Percentiles rank a stretch among this genome's conserved stretches.
phyloP scores from a whole-genome alignment of 2,329 filamentous ascomycete genomes.

The Septoria linicola region DNA sequence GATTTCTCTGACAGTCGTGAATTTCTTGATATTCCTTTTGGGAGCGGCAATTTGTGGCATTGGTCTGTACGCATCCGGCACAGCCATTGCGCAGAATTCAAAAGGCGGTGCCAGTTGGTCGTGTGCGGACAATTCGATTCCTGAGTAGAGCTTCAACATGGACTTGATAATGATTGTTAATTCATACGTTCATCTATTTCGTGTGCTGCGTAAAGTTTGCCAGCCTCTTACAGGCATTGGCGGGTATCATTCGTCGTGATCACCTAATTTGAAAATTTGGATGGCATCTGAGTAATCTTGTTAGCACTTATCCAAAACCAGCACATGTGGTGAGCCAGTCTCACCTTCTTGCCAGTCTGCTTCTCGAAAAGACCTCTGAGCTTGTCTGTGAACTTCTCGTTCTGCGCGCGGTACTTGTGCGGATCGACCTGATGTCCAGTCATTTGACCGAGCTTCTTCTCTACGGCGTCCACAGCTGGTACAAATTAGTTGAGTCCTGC shows the following conservation, averaged over 20 bases:
- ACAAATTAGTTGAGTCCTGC: neutral
- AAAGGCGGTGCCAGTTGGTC: constrained; percentile 22
- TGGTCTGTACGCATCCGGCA: constrained; percentile 31
- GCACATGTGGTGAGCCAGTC: neutral
- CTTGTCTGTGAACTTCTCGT: constrained; percentile 39
- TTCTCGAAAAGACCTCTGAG: constrained; percentile 35
- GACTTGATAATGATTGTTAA: neutral
- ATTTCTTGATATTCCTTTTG: constrained; percentile 41
- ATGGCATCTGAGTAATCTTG: constrained; percentile 1
- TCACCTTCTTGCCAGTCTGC: constrained; percentile 36
- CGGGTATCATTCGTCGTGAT: constrained; percentile 6
- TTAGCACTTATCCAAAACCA: neutral
- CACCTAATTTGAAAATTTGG: constrained; percentile 8
- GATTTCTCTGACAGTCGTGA: constrained; percentile 44
- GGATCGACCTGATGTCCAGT: constrained; percentile 31
- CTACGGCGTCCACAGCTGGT: constrained; percentile 26
- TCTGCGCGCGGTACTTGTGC: constrained; percentile 31
- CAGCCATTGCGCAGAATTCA: constrained; percentile 23
- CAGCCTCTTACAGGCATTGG: neutral
- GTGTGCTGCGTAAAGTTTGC: neutral
- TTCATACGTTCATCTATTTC: neutral
- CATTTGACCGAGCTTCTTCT: constrained; percentile 28
- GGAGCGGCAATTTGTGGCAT: constrained; percentile 33
- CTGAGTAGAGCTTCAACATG: neutral
- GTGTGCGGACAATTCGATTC: constrained; percentile 21